Conservation (phyloP, 371 early-diverging fungal species). For the Parasitella parasitica region DNA sequence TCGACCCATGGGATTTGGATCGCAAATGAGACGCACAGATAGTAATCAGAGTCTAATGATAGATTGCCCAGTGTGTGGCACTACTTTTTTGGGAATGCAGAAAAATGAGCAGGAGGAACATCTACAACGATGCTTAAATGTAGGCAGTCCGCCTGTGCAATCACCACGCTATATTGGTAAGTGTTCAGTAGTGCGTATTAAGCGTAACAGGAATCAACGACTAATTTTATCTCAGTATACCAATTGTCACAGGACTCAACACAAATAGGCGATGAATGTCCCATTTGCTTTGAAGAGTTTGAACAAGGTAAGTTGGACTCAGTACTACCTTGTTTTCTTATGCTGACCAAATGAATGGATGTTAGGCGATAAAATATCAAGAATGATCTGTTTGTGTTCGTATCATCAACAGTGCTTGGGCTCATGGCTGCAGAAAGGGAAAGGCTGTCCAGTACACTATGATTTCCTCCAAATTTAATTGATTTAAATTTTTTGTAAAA, state of each 20-base stretch:
- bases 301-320: conserved; percentile 44
- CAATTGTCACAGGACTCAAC: conserved; percentile 61
- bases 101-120: conserved; percentile 54
- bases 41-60: conserved; percentile 66
- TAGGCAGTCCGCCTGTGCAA: conserved; percentile 45
- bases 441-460: conserved; percentile 37
- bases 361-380: conserved; percentile 65
- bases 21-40: conserved; percentile 37
- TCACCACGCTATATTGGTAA: conserved; percentile 69
- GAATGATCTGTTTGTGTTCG: conserved; percentile 67
- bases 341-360: not conserved
- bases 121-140: conserved; percentile 23
- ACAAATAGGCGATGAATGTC: conserved; percentile 73
- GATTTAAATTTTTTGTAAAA: not conserved
- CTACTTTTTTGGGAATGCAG: conserved; percentile 44
- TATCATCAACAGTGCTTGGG: conserved; percentile 33
- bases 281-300: conserved; percentile 90
- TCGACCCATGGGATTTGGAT: not conserved
- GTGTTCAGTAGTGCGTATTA: conserved; percentile 1
- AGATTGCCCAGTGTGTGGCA: conserved; percentile 80
- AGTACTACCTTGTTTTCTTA: not conserved
- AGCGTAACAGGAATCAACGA: not conserved
- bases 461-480: conserved; percentile 14
- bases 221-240: conserved; percentile 35
- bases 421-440: conserved; percentile 34